Base-by-base conservation (phyloP, 805 yeast species). In the Starmerella apis region DNA sequence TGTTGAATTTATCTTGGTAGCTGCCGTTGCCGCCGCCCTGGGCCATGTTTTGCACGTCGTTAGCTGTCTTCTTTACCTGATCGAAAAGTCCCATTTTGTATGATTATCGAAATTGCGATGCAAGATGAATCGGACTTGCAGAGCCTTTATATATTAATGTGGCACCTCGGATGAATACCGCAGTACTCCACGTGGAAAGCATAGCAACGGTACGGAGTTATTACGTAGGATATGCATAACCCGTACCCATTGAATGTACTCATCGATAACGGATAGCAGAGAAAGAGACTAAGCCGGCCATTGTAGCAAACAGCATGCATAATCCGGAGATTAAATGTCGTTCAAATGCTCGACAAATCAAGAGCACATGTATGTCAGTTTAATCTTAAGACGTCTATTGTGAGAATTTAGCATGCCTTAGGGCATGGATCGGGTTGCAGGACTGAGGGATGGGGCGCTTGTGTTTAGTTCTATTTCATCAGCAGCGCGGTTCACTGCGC, bases 61-160 rank as follows among this genome's bases (percentile, higher is more conserved):
- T 45, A 19, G 59, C 55, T 13, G 50, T 49, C 47, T 50, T 28
- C 42, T 53, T 50, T 13, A 51, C 35, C 20, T 47, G 43, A 24
- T 56, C 59, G 36, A 56, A 37, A 22, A 58, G 47, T 36, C 61
- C 61, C 61, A 58, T 58, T 56, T 19, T 27, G 18, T 33, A 14
- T 16, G 37, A 16, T 33, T 8, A 14, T 33, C 9, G 9, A 22
- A 7, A 18, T 2, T 33, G 11, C n/a, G 37, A 16, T 11, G 37
- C 9, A 31, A 31, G 7, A 14, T 7, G 16, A 18, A 9, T 9
- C 31, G 35, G n/a, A 14, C 35, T n/a, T 18, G 35, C 8, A 8
- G 7, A 11, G 37, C 37, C 13, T 36, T 20, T 36, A 9, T 36
- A 36, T 36, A 36, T 16, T 31, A n/a, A 16, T 33, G 37, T 33